Evolutionary conservation across 192 early-diverging fungal species (phyloP).

Genomic region (Backusella australiensis): DNA sequence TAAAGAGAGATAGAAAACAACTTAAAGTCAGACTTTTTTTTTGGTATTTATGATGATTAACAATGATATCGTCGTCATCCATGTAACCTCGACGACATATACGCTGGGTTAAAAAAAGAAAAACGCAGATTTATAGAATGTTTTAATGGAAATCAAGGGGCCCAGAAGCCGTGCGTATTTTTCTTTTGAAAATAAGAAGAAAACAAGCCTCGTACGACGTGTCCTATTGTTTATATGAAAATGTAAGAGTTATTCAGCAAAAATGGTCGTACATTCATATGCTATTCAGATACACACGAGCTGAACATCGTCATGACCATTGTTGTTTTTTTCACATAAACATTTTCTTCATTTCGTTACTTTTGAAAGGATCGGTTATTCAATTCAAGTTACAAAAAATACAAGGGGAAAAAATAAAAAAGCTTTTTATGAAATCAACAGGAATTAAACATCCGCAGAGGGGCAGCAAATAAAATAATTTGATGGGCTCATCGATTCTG

Average conservation of each 20-base stretch:
- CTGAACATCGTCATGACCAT: not conserved
- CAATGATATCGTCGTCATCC: not conserved
- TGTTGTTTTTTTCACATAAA: not conserved
- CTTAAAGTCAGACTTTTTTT: too few species aligned
- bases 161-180: not conserved
- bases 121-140: not conserved
- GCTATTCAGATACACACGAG: not conserved
- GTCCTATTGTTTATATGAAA: not conserved
- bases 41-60: too few species aligned
- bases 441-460: not conserved
- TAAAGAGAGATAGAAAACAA: too few species aligned
- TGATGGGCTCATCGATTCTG: not conserved
- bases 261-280: not conserved
- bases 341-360: not conserved
- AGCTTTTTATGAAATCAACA: not conserved
- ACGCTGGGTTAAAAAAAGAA: not conserved
- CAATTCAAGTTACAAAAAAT: not conserved
- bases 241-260: not conserved
- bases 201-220: not conserved
- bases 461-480: not conserved
- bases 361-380: conserved; percentile 2
- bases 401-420: not conserved
- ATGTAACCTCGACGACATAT: not conserved
- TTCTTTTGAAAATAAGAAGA: not conserved
- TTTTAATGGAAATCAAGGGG: not conserved